Base-by-base conservation (phyloP, 345 rosid species). In the Odontarrhena argentea region DNA sequence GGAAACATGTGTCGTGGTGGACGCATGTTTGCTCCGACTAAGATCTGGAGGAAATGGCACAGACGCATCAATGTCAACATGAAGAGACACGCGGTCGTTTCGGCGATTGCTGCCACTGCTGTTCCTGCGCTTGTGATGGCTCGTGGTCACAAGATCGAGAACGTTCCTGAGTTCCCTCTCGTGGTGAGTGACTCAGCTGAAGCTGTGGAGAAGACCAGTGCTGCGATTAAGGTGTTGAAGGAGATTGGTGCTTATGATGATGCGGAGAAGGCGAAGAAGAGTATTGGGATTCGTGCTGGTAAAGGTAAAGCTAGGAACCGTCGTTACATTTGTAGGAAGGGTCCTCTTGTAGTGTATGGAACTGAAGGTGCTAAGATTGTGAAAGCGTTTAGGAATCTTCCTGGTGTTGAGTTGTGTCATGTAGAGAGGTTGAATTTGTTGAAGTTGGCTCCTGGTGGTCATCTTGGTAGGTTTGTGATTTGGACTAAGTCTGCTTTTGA, bases 1-100 rank as follows among this genome's bases (percentile, higher is more conserved):
- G 99, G 99, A 5, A 94, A 94, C 87, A 94, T 94, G 99, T 94
- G 99, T 62, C 95, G 99, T 2, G 99, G 99, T 8, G 99, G 99
- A 0, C 88, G 99, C 10, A 94, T 94, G 99, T 94, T 94, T 51
- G 99, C 99, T 54, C 99, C 97, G 2, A 94, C 99, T 34, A 88
- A 84, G 87, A 94, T 87, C 88, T 89, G 92, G 92, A 87, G 99
- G 63, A 81, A 90, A 30, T 94, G 99, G 99, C 99, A 94, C 78
- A 77, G 99, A 8, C 81, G 85, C 61, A 79, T 94, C 74, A 91
- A 88, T 64, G 86, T 94, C 5, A 91, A 88, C 79, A 89, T 82
- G 88, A 94, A 87, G 81, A 57, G 99, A 6, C 86, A 83, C 63
- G 98, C 98, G 0, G 74, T 89, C 2, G 96, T 84, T 3, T 92